Base-by-base conservation (phyloP, 1,284 basidiomycete species). In the Megacollybia platyphylla region DNA sequence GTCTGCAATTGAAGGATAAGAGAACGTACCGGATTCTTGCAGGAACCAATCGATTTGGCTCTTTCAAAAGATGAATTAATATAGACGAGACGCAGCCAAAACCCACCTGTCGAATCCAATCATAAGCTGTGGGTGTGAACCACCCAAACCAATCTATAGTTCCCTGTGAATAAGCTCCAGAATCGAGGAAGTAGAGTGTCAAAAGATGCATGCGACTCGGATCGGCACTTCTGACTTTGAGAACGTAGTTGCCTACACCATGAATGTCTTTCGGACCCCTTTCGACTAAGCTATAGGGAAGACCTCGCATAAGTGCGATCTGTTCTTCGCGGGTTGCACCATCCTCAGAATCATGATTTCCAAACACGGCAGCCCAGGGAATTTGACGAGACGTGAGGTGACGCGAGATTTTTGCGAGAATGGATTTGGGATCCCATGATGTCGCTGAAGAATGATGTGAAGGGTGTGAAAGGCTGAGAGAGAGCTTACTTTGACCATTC, bases 181-280 rank as follows among this genome's bases (percentile, higher is more conserved):
- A 92, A 59, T 97, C 93, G 47, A 97, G 64, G 68, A 97, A 90
- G 62, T 97, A 97, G 3, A 97, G 60, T 0, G 88, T 92, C 46
- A 94, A 69, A 7, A 96, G 65, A 49, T 92, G 87, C 1, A 79
- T 89, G 56, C 74, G 71, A 62, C 57, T 86, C 78, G 77, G 54
- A 63, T 89, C 87, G 15, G 86, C 76, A 58, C 80, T 83, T 63
- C 62, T 64, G 26, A 87, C 78, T 57, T 82, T 79, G 45, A 86
- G 57, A n/a, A 85, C 66, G 61, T 90, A 93, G 54, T 93, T 93
- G 2, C 89, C 88, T 2, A 83, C 79, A 0, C 91, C 91, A 52
- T 87, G 86, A 0, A 97, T 66, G 51, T 80, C 74, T 44, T 75
- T 72, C 0, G 93, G 92, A 0, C 93, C 93, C 2, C 68, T 59